Conservation (phyloP, 2,329 filamentous ascomycete genomes). For the Neofusicoccum umdonicola region DNA sequence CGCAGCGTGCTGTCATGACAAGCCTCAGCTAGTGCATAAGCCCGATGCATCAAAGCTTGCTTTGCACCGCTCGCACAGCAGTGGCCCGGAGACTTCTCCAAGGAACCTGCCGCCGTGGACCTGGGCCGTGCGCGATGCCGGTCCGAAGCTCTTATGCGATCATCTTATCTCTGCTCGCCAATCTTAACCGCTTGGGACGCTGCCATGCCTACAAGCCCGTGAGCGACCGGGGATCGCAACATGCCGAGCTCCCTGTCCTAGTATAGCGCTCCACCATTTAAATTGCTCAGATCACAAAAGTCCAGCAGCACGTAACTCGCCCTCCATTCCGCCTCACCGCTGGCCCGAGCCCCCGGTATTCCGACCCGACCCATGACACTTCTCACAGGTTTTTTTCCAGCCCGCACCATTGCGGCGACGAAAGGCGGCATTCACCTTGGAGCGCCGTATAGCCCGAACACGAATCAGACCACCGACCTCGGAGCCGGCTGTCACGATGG, state of each 20-base stretch:
- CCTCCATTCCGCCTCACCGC: not conserved
- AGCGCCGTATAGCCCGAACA: not conserved
- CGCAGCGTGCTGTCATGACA: not conserved
- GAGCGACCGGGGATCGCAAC: not conserved
- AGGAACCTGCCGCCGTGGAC: not conserved
- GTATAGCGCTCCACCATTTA: not conserved
- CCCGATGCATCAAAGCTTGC: not conserved
- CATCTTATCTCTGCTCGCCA: slow-evolving; percentile 1
- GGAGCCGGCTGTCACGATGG: not conserved
- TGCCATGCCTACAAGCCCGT: not conserved
- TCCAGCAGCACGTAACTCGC: not conserved
- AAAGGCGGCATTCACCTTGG: not conserved
- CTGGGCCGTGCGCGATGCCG: not conserved
- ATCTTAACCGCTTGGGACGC: not conserved
- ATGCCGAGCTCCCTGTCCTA: not conserved
- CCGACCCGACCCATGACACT: not conserved
- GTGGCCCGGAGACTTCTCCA: not conserved
- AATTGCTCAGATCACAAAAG: not conserved
- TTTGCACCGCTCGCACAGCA: not conserved
- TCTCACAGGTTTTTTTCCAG: not conserved
- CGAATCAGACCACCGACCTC: not conserved
- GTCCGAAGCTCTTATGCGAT: not conserved
- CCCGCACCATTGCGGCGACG: not conserved
- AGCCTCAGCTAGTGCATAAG: not conserved
- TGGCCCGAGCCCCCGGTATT: not conserved